Percentiles rank a stretch among this genome's conserved stretches.
phyloP scores from a whole-genome alignment of 2,329 filamentous ascomycete species.

The Diaporthe caulivora region DNA sequence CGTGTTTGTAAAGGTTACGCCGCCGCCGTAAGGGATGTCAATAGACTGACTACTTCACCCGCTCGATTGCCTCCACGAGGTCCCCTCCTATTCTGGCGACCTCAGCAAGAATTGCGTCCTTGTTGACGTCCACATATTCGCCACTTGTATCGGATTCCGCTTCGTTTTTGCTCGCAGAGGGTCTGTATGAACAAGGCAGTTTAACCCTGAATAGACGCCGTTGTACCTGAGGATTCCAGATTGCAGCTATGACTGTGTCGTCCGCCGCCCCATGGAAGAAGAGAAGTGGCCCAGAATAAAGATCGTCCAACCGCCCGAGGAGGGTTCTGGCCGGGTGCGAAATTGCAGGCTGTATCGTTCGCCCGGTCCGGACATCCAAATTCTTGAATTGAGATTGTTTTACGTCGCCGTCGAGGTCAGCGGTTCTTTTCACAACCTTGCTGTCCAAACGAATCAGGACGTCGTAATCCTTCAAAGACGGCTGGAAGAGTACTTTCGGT shows the following conservation, averaged over 20 bases:
- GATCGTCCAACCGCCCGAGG: conserved; percentile 73
- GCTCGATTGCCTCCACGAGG: conserved; percentile 77
- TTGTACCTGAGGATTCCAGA: conserved; percentile 70
- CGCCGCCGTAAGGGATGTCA: no score
- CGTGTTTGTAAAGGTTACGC: background rate
- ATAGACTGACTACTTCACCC: background rate
- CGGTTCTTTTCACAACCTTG: conserved; percentile 60
- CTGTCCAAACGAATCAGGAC: conserved; percentile 81
- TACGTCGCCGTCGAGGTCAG: conserved; percentile 49
- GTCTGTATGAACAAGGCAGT: conserved; percentile 75
- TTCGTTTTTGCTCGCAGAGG: conserved; percentile 50
- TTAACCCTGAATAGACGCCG: conserved; percentile 77
- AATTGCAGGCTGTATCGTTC: conserved; percentile 60
- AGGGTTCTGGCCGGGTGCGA: conserved; percentile 74
- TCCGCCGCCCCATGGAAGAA: conserved; percentile 81
- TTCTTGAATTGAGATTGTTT: conserved; percentile 80
- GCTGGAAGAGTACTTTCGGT: conserved; percentile 75
- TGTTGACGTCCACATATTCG: conserved; percentile 73
- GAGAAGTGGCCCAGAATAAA: conserved; percentile 78
- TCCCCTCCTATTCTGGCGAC: conserved; percentile 77
- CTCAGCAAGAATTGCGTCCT: conserved; percentile 76
- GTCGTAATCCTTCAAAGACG: conserved; percentile 83
- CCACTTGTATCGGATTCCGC: conserved; percentile 55
- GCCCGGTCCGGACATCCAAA: conserved; percentile 70
- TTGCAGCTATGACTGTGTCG: conserved; percentile 65